Percentiles rank a stretch among this genome's conserved stretches.
Evolutionary conservation across 495 filamentous ascomycete species (phyloP).

Genomic region (Chaetomium tenue): DNA sequence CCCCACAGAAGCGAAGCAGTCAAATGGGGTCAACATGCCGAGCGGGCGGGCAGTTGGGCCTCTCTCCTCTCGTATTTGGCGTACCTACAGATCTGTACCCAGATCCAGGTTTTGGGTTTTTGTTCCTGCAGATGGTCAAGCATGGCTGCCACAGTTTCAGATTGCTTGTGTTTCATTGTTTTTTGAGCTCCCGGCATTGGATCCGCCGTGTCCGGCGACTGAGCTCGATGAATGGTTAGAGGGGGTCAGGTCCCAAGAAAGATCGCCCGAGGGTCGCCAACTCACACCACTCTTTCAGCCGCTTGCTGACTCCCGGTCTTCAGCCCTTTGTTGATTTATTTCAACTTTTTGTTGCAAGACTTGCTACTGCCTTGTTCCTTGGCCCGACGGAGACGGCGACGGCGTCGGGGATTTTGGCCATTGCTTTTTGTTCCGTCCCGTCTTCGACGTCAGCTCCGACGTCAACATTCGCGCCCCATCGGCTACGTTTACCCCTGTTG

Average conservation of each 20-base stretch:
- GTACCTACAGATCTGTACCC: too few species aligned
- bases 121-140: neutral
- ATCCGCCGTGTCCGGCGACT: neutral
- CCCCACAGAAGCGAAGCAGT: neutral
- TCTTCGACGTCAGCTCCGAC: neutral
- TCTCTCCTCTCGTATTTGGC: too few species aligned
- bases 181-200: neutral
- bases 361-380: too few species aligned
- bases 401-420: too few species aligned
- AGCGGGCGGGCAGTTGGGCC: neutral
- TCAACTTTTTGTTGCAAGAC: neutral
- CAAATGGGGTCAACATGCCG: neutral
- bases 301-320: neutral
- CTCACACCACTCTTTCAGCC: neutral
- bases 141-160: neutral
- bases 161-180: neutral
- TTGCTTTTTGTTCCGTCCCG: neutral
- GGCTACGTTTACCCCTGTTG: neutral
- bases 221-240: too few species aligned
- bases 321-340: neutral
- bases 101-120: neutral
- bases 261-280: neutral
- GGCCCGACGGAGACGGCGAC: too few species aligned
- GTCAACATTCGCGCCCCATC: neutral
- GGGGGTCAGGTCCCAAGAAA: neutral